Evolutionary conservation across 768 basidiomycete genomes (phyloP), one percentile per base, ranked within the genome.

Genomic region (Agaricus blazei): DNA sequence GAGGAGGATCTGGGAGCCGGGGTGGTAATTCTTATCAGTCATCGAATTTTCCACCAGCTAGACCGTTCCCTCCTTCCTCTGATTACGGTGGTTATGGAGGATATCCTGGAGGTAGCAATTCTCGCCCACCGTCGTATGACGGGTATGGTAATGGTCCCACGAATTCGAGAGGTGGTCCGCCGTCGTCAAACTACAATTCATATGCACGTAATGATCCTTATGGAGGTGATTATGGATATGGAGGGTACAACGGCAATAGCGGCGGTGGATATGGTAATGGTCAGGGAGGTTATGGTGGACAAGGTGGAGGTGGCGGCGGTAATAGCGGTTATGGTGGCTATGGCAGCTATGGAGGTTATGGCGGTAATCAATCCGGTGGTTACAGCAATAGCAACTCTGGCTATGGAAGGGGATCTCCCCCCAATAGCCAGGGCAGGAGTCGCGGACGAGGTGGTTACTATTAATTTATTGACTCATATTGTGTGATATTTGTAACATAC

Each of bases 371-470:
- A 8, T 69, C 72, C 60, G 31, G 52, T 23, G 31, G 42, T 67
- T 64, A 48, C 63, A 63, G 38, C 58, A 62, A 48, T 63, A 63
- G 38, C 57, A 62, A 52, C 58, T 60, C 52, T 36, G 59, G 59
- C 27, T 63, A 65, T 60, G 62, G 64, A 50, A 51, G 61, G 8
- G 59, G 72, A 54, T 72, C 69, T 26, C 60, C 61, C 19, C 57
- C 73, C 48, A 69, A 64, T 48, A 40, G 62, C 34, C 58, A 69
- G 3, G 63, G 63, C 34, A 51, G 61, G 44, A 58, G 63, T 14
- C 70, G 81, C 54, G 80, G 80, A 28, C 70, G 83, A 62, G 84
- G 80, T 9, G 72, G 82, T 38, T 77, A 78, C 44, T 75, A 79
- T 68, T 56, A 50, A 56, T 44, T 44, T 56, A 56, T 50, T 48